Conservation (phyloP, 805 yeast species). For the Wickerhamiella siamensis region DNA sequence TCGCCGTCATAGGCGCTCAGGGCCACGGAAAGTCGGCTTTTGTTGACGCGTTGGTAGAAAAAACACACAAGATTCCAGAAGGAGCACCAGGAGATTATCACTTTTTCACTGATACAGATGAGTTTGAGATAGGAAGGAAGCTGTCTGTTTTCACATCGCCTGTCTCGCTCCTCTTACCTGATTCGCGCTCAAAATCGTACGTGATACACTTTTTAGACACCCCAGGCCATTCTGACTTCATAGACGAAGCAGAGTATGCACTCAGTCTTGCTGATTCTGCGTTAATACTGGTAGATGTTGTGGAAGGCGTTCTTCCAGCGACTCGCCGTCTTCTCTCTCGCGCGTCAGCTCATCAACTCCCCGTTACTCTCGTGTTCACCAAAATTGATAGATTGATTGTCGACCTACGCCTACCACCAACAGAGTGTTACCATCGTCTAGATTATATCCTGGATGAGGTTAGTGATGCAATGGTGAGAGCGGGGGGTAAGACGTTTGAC, state of each 20-base stretch:
- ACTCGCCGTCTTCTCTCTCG: slow-evolving; percentile 37
- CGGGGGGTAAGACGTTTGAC: slow-evolving; percentile 15
- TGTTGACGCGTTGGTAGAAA: slow-evolving; percentile 48
- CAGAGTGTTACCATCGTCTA: slow-evolving; percentile 59
- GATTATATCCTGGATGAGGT: slow-evolving; percentile 45
- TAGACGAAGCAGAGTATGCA: slow-evolving; percentile 55
- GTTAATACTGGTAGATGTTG: slow-evolving; percentile 61
- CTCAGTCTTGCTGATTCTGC: slow-evolving; percentile 49
- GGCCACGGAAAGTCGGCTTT: slow-evolving; percentile 81
- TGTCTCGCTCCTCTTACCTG: slow-evolving; percentile 43
- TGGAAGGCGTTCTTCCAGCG: slow-evolving; percentile 61
- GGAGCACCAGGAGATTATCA: slow-evolving; percentile 30
- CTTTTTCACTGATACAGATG: slow-evolving; percentile 59
- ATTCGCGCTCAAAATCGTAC: slow-evolving; percentile 38
- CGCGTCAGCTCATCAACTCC: slow-evolving; percentile 36
- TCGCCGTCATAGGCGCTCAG: slow-evolving; percentile 65
- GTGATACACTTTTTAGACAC: slow-evolving; percentile 60
- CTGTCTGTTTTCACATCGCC: slow-evolving; percentile 51
- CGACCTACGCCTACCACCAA: slow-evolving; percentile 62
- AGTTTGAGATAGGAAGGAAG: slow-evolving; percentile 56
- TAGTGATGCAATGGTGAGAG: slow-evolving; percentile 32
- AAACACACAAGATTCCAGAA: slow-evolving; percentile 42
- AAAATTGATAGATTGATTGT: slow-evolving; percentile 76
- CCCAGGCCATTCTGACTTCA: slow-evolving; percentile 84
- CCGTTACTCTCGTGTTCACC: slow-evolving; percentile 51